phyloP scores from a whole-genome alignment of 176 grass and related monocot species.

The Oryza brachyantha region DNA sequence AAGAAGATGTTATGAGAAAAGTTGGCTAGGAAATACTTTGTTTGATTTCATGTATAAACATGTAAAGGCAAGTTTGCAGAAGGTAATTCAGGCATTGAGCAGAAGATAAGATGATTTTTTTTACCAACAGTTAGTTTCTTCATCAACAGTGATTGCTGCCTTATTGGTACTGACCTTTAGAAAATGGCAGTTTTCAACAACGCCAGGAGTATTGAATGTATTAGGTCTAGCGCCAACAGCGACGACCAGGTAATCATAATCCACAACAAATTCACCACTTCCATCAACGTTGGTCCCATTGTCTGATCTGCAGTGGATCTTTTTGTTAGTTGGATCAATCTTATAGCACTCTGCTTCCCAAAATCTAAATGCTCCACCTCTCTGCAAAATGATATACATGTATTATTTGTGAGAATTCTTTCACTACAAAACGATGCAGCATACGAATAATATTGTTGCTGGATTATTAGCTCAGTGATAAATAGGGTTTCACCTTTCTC shows the following conservation, averaged over 20 bases:
- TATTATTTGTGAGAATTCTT: neutral
- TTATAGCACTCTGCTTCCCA: slow-evolving; percentile 93
- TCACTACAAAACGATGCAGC: slow-evolving; percentile 3
- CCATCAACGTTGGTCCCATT: slow-evolving; percentile 71
- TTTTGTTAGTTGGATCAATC: slow-evolving; percentile 74
- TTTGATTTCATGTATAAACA: neutral
- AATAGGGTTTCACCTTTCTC: slow-evolving; percentile 52
- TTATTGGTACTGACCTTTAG: slow-evolving; percentile 64
- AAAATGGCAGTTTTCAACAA: slow-evolving; percentile 88
- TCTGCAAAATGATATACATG: slow-evolving; percentile 47
- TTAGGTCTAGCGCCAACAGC: slow-evolving; percentile 78
- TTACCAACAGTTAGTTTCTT: neutral
- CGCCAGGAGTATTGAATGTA: slow-evolving; percentile 95
- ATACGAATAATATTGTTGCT: neutral
- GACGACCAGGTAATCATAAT: slow-evolving; percentile 87
- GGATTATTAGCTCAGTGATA: neutral
- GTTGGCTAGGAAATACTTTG: neutral
- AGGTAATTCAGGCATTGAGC: neutral
- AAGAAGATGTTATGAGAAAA: neutral
- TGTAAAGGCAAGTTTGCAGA: neutral
- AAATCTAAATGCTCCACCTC: slow-evolving; percentile 67
- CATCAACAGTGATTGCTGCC: neutral
- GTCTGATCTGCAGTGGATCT: slow-evolving; percentile 64
- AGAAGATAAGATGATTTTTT: neutral
- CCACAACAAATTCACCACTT: slow-evolving; percentile 73